Conservation (phyloP, 148 eudicot genomes). For the Rhododendron mucronatum region DNA sequence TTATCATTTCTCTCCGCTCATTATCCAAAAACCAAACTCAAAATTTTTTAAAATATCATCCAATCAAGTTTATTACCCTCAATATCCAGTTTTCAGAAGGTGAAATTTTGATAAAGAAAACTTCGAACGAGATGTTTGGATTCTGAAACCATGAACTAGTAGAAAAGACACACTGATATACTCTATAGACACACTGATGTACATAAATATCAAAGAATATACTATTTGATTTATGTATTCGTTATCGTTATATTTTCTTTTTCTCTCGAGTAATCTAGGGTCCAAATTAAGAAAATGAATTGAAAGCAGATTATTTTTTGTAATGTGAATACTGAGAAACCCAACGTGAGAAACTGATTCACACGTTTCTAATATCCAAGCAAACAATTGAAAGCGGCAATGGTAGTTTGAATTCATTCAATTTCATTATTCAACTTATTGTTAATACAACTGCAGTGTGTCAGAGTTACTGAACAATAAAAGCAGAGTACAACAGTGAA, state of each 20-base stretch:
- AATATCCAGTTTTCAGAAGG: no score
- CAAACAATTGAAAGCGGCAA: background rate
- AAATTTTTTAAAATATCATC: no score
- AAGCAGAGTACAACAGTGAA: background rate
- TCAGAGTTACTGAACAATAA: background rate
- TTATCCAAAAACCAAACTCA: no score
- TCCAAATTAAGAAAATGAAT: background rate
- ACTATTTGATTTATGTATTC: no score
- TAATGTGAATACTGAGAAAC: background rate
- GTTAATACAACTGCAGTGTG: background rate
- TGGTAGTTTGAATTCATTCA: background rate
- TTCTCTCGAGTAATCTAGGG: background rate
- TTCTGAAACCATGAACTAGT: no score
- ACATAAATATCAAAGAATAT: no score
- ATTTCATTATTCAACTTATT: background rate
- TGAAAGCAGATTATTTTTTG: background rate
- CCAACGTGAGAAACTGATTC: background rate
- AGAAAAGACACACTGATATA: no score
- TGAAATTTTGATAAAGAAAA: no score
- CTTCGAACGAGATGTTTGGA: background rate
- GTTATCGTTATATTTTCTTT: background rate
- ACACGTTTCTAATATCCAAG: background rate
- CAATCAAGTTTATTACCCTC: no score
- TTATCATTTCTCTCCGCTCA: no score
- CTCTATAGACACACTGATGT: no score